Conservation (phyloP, 345 rosid species). For the Dipteronia dyeriana region DNA sequence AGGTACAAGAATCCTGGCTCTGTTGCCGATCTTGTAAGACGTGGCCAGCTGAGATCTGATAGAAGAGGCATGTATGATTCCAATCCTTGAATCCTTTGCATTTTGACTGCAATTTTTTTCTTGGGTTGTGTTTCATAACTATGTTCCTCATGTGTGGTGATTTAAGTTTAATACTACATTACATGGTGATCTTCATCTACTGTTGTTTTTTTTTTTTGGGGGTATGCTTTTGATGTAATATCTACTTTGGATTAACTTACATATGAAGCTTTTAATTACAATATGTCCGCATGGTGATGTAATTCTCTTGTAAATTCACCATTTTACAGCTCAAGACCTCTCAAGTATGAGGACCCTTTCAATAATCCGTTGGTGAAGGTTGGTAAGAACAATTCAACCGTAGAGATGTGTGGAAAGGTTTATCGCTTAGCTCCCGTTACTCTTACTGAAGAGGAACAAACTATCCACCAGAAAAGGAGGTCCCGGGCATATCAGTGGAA, state of each 20-base stretch:
- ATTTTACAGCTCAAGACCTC: constrained; percentile 63
- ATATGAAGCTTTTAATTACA: not conserved
- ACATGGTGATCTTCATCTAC: not conserved
- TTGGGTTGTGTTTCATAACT: constrained; percentile 7
- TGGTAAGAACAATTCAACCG: constrained; percentile 70
- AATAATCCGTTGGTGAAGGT: constrained; percentile 85
- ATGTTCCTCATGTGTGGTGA: not conserved
- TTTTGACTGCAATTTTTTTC: not conserved
- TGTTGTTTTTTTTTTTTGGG: not conserved
- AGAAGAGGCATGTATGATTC: constrained; percentile 99
- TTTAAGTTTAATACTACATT: not conserved
- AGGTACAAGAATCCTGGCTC: constrained; percentile 59
- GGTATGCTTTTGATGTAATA: not conserved
- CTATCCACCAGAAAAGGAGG: constrained; percentile 83
- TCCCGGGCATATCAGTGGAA: constrained; percentile 98
- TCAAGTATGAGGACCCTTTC: constrained; percentile 89
- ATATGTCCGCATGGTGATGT: not conserved
- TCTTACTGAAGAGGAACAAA: constrained; percentile 73
- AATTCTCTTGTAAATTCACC: constrained; percentile 13
- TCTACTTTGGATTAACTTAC: not conserved
- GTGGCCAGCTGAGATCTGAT: constrained; percentile 95
- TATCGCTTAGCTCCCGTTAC: constrained; percentile 83
- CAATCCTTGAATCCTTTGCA: constrained; percentile 20
- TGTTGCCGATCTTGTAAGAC: constrained; percentile 93
- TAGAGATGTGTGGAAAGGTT: constrained; percentile 96